These are phyloP conservation scores for Dendrothele bispora DNA, from an alignment of 768 basidiomycete species.

Conservation along the genomic window DNA sequence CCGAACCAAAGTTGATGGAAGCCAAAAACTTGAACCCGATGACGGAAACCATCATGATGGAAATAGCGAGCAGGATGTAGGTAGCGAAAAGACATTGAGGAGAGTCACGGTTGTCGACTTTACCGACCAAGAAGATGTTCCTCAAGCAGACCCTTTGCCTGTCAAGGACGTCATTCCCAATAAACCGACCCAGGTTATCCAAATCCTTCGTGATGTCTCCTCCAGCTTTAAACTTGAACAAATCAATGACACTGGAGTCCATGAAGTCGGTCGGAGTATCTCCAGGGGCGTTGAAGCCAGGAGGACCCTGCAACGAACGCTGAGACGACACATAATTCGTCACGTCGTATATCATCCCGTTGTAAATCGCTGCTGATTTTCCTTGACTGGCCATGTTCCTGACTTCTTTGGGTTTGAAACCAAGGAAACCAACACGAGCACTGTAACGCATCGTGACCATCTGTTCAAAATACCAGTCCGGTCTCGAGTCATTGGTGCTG, in stretches of 20 bases:
- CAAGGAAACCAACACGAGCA: conserved; percentile 85
- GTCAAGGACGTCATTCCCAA: conserved; percentile 59
- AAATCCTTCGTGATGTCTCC: conserved; percentile 79
- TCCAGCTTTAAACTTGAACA: conserved; percentile 79
- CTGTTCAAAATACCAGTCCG: conserved; percentile 96
- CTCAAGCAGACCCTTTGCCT: conserved; percentile 87
- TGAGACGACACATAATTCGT: conserved; percentile 75
- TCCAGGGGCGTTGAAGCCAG: conserved; percentile 39
- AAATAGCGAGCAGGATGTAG: conserved; percentile 88
- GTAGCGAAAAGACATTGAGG: conserved; percentile 90
- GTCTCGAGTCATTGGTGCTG: conserved; percentile 83
- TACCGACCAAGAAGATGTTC: conserved; percentile 90
- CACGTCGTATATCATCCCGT: conserved; percentile 84
- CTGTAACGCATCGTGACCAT: conserved; percentile 95
- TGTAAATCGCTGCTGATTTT: conserved; percentile 79
- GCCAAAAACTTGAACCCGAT: conserved; percentile 97
- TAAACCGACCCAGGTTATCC: conserved; percentile 46
- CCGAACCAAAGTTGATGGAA: conserved; percentile 78
- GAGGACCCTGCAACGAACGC: conserved; percentile 53
- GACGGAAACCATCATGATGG: conserved; percentile 89
- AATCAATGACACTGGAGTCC: conserved; percentile 59
- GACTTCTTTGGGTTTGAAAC: conserved; percentile 77
- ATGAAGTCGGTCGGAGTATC: conserved; percentile 64
- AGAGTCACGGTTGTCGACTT: conserved; percentile 89
- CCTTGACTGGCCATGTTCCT: conserved; percentile 64